Conservation (phyloP, 768 basidiomycete species). For the Tephrocybe sp. region DNA sequence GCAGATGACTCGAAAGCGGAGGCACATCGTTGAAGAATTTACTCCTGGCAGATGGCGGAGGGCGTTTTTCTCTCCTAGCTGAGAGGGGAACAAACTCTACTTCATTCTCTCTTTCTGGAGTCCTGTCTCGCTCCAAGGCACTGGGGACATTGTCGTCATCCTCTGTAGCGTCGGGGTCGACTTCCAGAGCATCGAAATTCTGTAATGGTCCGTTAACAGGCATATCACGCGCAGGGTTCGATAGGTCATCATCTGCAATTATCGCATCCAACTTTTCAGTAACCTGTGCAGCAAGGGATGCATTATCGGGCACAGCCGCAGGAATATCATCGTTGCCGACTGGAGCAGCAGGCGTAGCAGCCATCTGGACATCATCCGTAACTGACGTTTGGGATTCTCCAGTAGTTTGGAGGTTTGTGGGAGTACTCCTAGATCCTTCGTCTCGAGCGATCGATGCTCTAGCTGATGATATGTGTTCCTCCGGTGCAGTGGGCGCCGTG, state of each 20-base stretch:
- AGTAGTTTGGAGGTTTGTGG: too few relatives aligned
- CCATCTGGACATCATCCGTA: too few relatives aligned
- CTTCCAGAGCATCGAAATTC: background rate
- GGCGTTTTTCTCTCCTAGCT: background rate
- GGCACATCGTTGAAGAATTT: background rate
- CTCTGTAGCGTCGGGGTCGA: background rate
- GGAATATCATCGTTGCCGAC: too few relatives aligned
- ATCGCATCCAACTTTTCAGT: too few relatives aligned
- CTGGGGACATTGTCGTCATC: background rate
- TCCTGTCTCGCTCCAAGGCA: background rate
- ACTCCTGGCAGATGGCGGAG: background rate
- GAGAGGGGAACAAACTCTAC: background rate
- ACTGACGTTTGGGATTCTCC: too few relatives aligned
- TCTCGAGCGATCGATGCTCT: background rate
- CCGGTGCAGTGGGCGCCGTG: background rate
- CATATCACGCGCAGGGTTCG: too few relatives aligned
- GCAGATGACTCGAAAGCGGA: slow-evolving; percentile 17
- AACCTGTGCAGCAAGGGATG: too few relatives aligned
- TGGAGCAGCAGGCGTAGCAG: too few relatives aligned
- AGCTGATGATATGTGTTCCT: background rate
- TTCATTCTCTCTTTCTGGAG: background rate
- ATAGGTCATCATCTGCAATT: too few relatives aligned
- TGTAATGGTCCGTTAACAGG: too few relatives aligned
- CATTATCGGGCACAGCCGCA: too few relatives aligned
- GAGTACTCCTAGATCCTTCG: too few relatives aligned